Percentiles rank a stretch among this genome's conserved stretches.
These are phyloP conservation scores for Aspergillus pseudoglaucus DNA, from an alignment of 2,329 filamentous ascomycete genomes.

Conservation along the genomic window DNA sequence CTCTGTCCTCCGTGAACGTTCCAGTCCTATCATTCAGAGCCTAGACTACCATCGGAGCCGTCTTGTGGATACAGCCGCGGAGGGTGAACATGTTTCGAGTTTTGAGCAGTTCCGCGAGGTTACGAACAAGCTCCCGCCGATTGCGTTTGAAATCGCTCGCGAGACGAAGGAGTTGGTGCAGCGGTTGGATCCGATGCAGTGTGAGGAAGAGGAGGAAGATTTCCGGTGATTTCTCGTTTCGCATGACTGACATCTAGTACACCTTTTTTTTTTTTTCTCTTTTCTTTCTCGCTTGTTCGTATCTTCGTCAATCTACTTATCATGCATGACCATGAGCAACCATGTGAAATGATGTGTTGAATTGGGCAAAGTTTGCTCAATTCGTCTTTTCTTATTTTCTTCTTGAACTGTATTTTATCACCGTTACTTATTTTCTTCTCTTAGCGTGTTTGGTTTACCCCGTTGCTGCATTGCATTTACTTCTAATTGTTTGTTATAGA, in stretches of 20 bases:
- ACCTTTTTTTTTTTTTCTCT: too few species aligned
- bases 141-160: slow-evolving; percentile 79
- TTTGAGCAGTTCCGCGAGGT: slow-evolving; percentile 48
- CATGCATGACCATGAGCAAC: slow-evolving; percentile 21
- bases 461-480: background rate
- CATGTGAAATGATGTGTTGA: slow-evolving; percentile 20
- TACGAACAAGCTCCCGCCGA: slow-evolving; percentile 67
- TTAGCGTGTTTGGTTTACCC: slow-evolving; percentile 6
- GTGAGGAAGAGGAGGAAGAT: slow-evolving; percentile 34
- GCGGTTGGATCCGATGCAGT: slow-evolving; percentile 37
- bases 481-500: too few species aligned
- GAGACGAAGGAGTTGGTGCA: slow-evolving; percentile 69
- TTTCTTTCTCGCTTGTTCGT: slow-evolving; percentile 6
- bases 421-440: slow-evolving; percentile 9
- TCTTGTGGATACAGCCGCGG: slow-evolving; percentile 57
- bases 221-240: slow-evolving; percentile 24
- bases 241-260: slow-evolving; percentile 5
- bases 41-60: slow-evolving; percentile 59
- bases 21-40: slow-evolving; percentile 34
- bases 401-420: background rate
- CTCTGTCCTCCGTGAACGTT: slow-evolving; percentile 43
- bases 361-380: slow-evolving; percentile 15
- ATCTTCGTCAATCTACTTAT: slow-evolving; percentile 10
- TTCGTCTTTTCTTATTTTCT: slow-evolving; percentile 1
- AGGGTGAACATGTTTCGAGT: slow-evolving; percentile 54